phyloP scores from a whole-genome alignment of 2,329 filamentous ascomycete species.

The Fusarium multiceps region DNA sequence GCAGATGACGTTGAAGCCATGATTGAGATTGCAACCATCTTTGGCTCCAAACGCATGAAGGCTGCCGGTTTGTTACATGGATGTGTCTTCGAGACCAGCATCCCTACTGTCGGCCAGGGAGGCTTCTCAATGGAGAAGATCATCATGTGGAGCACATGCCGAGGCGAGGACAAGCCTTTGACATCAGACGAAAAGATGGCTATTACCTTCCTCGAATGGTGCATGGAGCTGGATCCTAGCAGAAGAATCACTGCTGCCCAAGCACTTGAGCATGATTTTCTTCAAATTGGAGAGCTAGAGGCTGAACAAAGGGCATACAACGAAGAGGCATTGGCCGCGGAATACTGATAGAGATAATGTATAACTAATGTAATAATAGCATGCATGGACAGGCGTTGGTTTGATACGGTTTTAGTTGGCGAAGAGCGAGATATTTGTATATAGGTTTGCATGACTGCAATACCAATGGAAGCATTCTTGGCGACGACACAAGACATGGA shows the following conservation, averaged over 20 bases:
- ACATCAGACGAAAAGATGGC: conserved; percentile 77
- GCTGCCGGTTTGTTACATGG: conserved; percentile 85
- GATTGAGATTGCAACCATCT: conserved; percentile 97
- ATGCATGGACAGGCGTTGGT: conserved; percentile 35
- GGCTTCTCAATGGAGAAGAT: conserved; percentile 94
- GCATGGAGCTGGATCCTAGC: conserved; percentile 80
- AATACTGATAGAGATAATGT: conserved; percentile 24
- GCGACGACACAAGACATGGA: not conserved
- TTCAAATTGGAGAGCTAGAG: conserved; percentile 51
- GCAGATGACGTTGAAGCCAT: conserved; percentile 98
- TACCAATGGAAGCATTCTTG: conserved; percentile 15
- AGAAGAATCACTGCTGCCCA: conserved; percentile 80
- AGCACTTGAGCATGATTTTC: conserved; percentile 78
- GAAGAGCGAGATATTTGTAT: conserved; percentile 31
- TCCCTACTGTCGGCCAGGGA: conserved; percentile 86
- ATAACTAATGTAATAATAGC: conserved; percentile 35
- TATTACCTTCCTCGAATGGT: conserved; percentile 75
- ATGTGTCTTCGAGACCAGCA: conserved; percentile 89
- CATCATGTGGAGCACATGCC: conserved; percentile 91
- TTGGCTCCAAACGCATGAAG: conserved; percentile 87
- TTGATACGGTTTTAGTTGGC: conserved; percentile 22
- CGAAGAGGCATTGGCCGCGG: conserved; percentile 32
- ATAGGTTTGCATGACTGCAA: conserved; percentile 33
- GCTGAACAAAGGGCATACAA: conserved; percentile 61
- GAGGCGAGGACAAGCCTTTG: conserved; percentile 69